Conservation (phyloP, 2,329 filamentous ascomycete genomes). For the Dothideomycetes sp. region DNA sequence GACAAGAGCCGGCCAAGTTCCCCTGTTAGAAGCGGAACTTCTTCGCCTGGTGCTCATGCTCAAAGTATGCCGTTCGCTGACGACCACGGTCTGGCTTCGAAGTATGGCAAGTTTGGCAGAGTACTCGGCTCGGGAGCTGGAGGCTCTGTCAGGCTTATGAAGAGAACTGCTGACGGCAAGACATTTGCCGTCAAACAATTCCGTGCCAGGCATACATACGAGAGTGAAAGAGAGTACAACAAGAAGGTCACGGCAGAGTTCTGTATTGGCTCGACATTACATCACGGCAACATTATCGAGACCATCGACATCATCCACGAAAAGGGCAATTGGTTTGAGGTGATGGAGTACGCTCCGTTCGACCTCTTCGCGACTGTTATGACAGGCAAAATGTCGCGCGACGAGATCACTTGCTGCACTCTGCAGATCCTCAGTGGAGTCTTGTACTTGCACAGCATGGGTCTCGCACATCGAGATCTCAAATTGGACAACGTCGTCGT, state of each 20-base stretch:
- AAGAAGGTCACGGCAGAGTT: conserved; percentile 99
- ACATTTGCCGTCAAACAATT: conserved; percentile 99
- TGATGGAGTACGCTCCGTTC: conserved; percentile 97
- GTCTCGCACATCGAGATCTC: conserved; percentile 84
- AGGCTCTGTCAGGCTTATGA: conserved; percentile 89
- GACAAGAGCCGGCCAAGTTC: conserved; percentile 26
- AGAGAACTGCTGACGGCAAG: conserved; percentile 79
- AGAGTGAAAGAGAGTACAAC: conserved; percentile 88
- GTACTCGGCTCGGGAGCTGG: conserved; percentile 90
- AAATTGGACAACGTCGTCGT: conserved; percentile 98
- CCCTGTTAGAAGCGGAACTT: conserved; percentile 24
- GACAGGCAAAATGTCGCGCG: conserved; percentile 92
- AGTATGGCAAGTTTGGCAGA: conserved; percentile 92
- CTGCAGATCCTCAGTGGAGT: conserved; percentile 92
- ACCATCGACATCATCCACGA: conserved; percentile 95
- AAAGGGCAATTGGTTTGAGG: conserved; percentile 90
- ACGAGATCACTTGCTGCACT: conserved; percentile 85
- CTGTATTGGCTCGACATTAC: conserved; percentile 91
- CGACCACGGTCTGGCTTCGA: conserved; percentile 80
- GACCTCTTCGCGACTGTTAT: conserved; percentile 98
- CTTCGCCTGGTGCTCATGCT: conserved; percentile 26
- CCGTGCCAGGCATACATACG: conserved; percentile 80
- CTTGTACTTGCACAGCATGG: conserved; percentile 89
- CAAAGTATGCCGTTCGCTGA: conserved; percentile 70
- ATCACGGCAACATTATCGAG: conserved; percentile 97